Base-by-base conservation (phyloP, 2,329 filamentous ascomycete genomes). In the Hysterium pulicare region DNA sequence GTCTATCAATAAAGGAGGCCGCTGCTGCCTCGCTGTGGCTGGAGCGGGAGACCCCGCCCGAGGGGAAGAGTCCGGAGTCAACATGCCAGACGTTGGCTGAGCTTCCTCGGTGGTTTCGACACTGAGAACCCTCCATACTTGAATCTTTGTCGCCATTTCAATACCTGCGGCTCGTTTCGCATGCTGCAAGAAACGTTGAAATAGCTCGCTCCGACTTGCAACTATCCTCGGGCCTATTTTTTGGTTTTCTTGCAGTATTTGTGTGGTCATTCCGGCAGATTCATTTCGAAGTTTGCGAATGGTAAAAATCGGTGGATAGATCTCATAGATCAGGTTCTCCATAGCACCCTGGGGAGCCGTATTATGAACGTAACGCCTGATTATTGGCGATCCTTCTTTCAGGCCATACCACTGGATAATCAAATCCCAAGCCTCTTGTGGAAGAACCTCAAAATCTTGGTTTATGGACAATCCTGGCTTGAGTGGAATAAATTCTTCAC, bases 341-440 rank as follows among this genome's bases (percentile, higher is more conserved):
- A 70, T 57, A 36, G 46, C 56, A 20, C 75, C 76, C 31, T 79
- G 76, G 2, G 75, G 72, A 6, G 82, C 77, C 22, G 85, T 90
- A 64, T 95, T 86, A 66, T 91, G 86, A 28, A 86, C 90, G 51
- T 78, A 79, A 45, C 93, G 83, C 34, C 81, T 70, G 50, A 97
- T 90, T 33, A 86, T 77, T 7, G 82, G 73, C 40, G 88, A 84
- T 24, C 80, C 82, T 13, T 81, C 71, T 44, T 79, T 81, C 42
- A 91, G 59, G 10, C 89, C 89, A 57, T 96, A 94, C 88, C 88
- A 94, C 37, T 81, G 77, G 46, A 86, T 70, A 17, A 97, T 79
- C 48, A 90, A 70, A 40, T 88, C 79, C 89, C 90, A 97, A 3
- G 88, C 90, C 43, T 84, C 79, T 47, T 81, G 73, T 1, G 90